A percentile compares a stretch with the other conserved stretches of the same genome.
Conservation (phyloP, 371 early-diverging fungal species). For the Circinella minor region DNA sequence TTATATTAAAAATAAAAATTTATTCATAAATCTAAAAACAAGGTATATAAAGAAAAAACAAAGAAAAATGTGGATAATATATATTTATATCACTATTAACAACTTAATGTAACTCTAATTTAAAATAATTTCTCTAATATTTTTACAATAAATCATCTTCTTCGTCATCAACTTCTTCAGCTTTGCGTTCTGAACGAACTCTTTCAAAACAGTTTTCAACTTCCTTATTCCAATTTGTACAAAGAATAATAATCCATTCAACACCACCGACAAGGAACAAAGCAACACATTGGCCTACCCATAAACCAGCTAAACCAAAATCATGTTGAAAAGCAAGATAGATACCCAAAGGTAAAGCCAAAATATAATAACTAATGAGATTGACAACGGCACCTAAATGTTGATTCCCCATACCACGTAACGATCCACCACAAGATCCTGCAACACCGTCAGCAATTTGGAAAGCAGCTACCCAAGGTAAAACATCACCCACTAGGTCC, state of each 20-base stretch:
- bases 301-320: conserved; percentile 66
- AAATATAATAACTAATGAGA: conserved; percentile 52
- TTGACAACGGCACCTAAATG: conserved; percentile 66
- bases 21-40: neutral
- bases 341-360: conserved; percentile 67
- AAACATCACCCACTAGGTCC: conserved; percentile 58
- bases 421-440: conserved; percentile 62
- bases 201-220: conserved; percentile 13
- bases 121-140: neutral
- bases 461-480: conserved; percentile 75
- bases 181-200: conserved; percentile 9
- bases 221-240: conserved; percentile 10
- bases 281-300: conserved; percentile 59
- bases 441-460: conserved; percentile 70
- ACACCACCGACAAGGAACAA: conserved; percentile 27
- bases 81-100: too few species aligned
- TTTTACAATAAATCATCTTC: neutral
- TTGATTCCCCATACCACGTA: conserved; percentile 67
- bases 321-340: conserved; percentile 50
- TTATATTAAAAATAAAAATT: neutral
- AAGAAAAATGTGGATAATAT: too few species aligned
- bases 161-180: conserved; percentile 5
- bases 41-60: neutral
- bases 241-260: conserved; percentile 14
- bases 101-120: too few species aligned